Conservation (phyloP, 1,284 basidiomycete species). For the Apiotrichum veenhuisii region DNA sequence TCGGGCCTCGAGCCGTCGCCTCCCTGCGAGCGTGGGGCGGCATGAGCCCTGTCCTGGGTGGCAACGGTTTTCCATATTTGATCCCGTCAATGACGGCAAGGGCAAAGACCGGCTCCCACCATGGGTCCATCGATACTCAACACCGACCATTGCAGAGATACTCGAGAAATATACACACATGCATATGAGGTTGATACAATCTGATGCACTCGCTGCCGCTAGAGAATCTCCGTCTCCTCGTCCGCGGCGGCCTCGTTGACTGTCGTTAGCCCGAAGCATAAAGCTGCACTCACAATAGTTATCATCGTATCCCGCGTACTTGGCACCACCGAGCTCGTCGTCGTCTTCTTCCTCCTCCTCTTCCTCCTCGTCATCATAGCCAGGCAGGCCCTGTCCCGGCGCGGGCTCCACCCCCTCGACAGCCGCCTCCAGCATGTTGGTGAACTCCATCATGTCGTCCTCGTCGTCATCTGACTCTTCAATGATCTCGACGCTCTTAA, state of each 20-base stretch:
- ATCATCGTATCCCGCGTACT: constrained; percentile 17
- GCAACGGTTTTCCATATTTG: no score
- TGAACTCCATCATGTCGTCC: constrained; percentile 43
- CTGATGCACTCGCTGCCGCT: background rate
- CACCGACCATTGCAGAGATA: no score
- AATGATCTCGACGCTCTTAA: constrained; percentile 42
- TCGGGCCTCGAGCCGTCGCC: no score
- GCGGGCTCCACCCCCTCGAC: constrained; percentile 20
- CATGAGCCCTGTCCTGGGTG: no score
- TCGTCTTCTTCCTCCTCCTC: constrained; percentile 36
- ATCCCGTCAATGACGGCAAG: no score
- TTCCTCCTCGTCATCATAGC: constrained; percentile 30
- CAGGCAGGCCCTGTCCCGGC: constrained; percentile 15
- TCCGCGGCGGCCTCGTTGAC: background rate
- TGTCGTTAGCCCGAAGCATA: background rate
- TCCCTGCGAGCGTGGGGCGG: no score
- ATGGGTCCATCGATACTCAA: no score
- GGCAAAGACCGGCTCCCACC: no score
- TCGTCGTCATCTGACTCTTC: constrained; percentile 44
- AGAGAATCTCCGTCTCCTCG: constrained; percentile 22
- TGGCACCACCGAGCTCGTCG: constrained; percentile 36
- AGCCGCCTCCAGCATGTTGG: constrained; percentile 35
- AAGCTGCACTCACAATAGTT: background rate
- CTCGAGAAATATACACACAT: constrained; percentile 2
- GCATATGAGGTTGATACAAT: background rate